Evolutionary conservation across 495 filamentous ascomycete genomes (phyloP).

Genomic region (Aspergillus baeticus): DNA sequence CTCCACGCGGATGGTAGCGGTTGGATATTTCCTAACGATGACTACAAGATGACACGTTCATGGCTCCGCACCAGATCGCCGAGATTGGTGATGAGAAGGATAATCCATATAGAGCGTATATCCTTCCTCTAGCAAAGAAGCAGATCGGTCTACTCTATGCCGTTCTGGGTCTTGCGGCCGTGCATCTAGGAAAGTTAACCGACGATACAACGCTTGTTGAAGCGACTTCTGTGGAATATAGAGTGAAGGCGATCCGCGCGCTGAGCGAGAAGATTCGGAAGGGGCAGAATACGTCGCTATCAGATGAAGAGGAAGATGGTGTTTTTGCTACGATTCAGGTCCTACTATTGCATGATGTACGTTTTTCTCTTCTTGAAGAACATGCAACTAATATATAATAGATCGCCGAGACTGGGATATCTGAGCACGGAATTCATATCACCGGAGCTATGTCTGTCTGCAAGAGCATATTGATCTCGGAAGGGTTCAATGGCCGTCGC

Average conservation of each 20-base stretch:
- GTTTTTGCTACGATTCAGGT: conserved; percentile 40
- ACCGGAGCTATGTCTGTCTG: conserved; percentile 41
- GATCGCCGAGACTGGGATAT: conserved; percentile 39
- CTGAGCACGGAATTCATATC: conserved; percentile 38
- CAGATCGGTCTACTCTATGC: conserved; percentile 36
- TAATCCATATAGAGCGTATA: conserved; percentile 38
- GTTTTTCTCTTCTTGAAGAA: neutral
- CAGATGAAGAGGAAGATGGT: conserved; percentile 32
- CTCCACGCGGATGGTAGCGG: too few species aligned
- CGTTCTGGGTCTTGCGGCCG: conserved; percentile 35
- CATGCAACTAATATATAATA: conserved; percentile 9
- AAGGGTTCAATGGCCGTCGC: conserved; percentile 24
- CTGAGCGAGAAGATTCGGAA: conserved; percentile 29
- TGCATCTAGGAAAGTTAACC: conserved; percentile 31
- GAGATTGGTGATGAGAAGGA: conserved; percentile 20
- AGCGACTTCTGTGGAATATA: conserved; percentile 33
- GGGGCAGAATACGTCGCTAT: conserved; percentile 25
- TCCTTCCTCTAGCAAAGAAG: conserved; percentile 35
- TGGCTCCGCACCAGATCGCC: conserved; percentile 41
- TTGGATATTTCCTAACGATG: neutral
- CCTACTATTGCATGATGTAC: conserved; percentile 39
- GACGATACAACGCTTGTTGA: conserved; percentile 26
- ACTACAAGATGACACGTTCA: conserved; percentile 32
- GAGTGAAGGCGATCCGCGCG: conserved; percentile 35
- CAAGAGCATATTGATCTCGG: conserved; percentile 28